Conservation (phyloP, 2,329 filamentous ascomycete species). For the Aureobasidium musti region DNA sequence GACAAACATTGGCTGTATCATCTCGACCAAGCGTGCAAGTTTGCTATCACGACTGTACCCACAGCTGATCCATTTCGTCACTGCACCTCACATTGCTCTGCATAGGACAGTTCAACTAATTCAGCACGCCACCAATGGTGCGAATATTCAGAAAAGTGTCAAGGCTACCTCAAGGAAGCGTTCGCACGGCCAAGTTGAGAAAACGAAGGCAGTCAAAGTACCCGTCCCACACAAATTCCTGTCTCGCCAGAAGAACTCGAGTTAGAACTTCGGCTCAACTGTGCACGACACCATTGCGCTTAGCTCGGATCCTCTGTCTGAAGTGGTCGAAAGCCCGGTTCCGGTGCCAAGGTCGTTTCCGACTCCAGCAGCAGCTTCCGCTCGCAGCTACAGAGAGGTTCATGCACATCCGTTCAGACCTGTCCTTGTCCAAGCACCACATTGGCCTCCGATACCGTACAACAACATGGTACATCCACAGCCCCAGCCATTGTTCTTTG, state of each 20-base stretch:
- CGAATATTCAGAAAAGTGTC: neutral
- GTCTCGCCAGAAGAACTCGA: slow-evolving; percentile 10
- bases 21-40: slow-evolving; percentile 19
- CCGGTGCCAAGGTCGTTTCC: no score
- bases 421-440: neutral
- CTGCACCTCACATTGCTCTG: slow-evolving; percentile 10
- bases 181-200: neutral
- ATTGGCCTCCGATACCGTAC: neutral
- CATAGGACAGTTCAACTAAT: neutral
- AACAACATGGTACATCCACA: neutral
- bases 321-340: neutral
- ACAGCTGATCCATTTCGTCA: slow-evolving; percentile 15
- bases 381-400: neutral
- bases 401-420: neutral
- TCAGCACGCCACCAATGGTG: neutral
- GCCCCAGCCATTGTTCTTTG: neutral
- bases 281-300: neutral
- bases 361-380: neutral
- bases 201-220: neutral
- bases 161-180: neutral
- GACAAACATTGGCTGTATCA: slow-evolving; percentile 30
- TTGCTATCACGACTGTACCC: slow-evolving; percentile 29
- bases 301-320: neutral
- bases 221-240: slow-evolving; percentile 23
- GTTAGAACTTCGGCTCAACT: slow-evolving; percentile 7